Evolutionary conservation across 1,284 basidiomycete species (phyloP), one percentile per base, ranked within the genome.

Genomic region (Phlebopus sp.): DNA sequence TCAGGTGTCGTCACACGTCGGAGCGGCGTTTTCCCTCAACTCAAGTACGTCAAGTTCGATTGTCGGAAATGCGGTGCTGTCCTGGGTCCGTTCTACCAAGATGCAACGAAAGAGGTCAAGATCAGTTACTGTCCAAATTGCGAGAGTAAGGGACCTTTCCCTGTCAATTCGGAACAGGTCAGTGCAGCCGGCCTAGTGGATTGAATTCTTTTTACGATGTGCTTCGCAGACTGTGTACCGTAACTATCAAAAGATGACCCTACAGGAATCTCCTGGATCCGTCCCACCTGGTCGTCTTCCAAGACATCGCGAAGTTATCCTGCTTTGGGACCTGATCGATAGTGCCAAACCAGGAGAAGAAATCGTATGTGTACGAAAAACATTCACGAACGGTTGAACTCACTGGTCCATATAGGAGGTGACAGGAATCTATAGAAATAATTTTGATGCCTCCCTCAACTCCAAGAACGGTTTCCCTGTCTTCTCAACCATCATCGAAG

Each of bases 1-100:
- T 84, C 86, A 4, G 97, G 97, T 29, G 97, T 99, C n/a, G 96
- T 99, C 39, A 99, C 97, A 1, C 79, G 97, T 47, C 82, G 97
- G 40, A 93, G 85, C 9, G 96, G 97, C 18, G 95, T 99, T 9
- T 98, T 99, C 71, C 97, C 97, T 11, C 97, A 99, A 69, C 76
- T 99, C 55, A 99, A 99, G 73, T 97, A 98, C 64, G 95, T 99
- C 71, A 98, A 98, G 67, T 99, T 99, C 61, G 93, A 99, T 70
- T 99, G 97, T 69, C 77, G 77, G 45, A 95, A 94, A 66, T 99
- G 97, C 60, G 89, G 89, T 14, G 88, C 87, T 18, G 84, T 92
- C 10, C 77, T 99, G 5, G 97, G 97, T 11, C 97, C 97, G 0
- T 99, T 99, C 75, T 96, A 92, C 68, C 97, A 99, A 72, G 97